Base-by-base conservation (phyloP, 2,329 filamentous ascomycete genomes). In the Colletotrichum melonis region DNA sequence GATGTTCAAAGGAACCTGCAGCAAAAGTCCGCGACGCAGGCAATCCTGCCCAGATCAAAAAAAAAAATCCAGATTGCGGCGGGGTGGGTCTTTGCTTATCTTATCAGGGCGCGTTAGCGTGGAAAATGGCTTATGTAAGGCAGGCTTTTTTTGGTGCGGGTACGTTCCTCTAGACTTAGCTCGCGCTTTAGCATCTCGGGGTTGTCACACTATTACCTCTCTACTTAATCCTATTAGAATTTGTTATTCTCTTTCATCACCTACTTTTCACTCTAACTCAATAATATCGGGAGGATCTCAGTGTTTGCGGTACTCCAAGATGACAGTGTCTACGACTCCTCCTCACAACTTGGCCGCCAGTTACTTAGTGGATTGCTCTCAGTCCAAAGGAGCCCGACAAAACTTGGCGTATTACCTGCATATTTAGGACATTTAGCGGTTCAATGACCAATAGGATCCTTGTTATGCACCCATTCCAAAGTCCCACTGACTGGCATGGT, bases 11-110 rank as follows among this genome's bases (percentile, higher is more conserved):
- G 32, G 30, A 54, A 55, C 24, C 26, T 30, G 22, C 16, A 49
- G 6, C 42, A 57, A 12, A 19, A 49, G 32, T 64, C 30, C 35
- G n/a, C 26, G 28, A 65, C 46, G 35, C 63, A 56, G 64, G 57
- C 69, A 30, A 28, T 49, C 64, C 28, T 14, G n/a, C 38, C 56
- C 57, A 67, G 38, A 30, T 49, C 64, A 57, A 62, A 58, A 69
- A 42, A 42, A 65, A 72, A 68, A 72, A 67, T 42, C 42, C 42
- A 72, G 62, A 72, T 56, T 72, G 57, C 60, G 69, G 64, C 68
- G 69, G 69, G 69, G 69, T 49, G 69, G 69, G 69, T 72, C 69
- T 56, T 35, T n/a, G 22, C 64, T 72, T 72, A 72, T 72, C 69
- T 72, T 72, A 72, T 72, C 69, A 9, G 49, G 2, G 14, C 4